Percentiles rank a stretch among this genome's conserved stretches.
phyloP scores from a whole-genome alignment of 2,329 filamentous ascomycete species.

The Hymenoscyphus repandus region DNA sequence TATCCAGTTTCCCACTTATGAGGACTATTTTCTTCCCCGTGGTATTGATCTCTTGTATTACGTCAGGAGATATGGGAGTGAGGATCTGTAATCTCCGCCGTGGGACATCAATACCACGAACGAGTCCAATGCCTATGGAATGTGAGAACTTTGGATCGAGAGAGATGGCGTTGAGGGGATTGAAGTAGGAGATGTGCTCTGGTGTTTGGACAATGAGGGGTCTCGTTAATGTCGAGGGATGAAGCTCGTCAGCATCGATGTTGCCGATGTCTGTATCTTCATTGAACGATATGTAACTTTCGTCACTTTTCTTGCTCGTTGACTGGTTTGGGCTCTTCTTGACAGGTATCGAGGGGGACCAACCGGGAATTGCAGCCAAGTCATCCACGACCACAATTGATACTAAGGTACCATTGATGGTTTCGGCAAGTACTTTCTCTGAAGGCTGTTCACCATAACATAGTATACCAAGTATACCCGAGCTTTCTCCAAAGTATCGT shows the following conservation, averaged over 20 bases:
- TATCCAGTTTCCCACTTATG: conserved; percentile 63
- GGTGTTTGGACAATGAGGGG: conserved; percentile 35
- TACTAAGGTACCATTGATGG: conserved; percentile 66
- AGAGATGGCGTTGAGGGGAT: conserved; percentile 45
- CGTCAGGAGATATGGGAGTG: conserved; percentile 47
- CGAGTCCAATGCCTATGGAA: conserved; percentile 58
- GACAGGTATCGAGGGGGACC: conserved; percentile 12
- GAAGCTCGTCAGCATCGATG: conserved; percentile 7
- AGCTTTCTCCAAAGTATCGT: conserved; percentile 44
- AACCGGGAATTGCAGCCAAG: conserved; percentile 41
- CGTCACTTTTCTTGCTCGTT: background rate
- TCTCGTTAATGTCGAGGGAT: conserved; percentile 5
- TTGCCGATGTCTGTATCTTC: conserved; percentile 10
- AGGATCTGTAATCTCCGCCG: conserved; percentile 56
- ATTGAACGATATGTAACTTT: background rate
- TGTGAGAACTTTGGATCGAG: conserved; percentile 56
- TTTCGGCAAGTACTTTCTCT: conserved; percentile 52
- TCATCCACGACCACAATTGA: conserved; percentile 59
- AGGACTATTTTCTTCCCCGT: conserved; percentile 51
- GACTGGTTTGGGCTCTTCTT: background rate
- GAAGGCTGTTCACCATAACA: conserved; percentile 62
- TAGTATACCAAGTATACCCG: conserved; percentile 59
- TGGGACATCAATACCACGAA: conserved; percentile 62
- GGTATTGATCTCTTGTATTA: conserved; percentile 37
- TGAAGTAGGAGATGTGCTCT: conserved; percentile 58